phyloP scores from a whole-genome alignment of 306 rosid species.

The Cucurbita pepo region DNA sequence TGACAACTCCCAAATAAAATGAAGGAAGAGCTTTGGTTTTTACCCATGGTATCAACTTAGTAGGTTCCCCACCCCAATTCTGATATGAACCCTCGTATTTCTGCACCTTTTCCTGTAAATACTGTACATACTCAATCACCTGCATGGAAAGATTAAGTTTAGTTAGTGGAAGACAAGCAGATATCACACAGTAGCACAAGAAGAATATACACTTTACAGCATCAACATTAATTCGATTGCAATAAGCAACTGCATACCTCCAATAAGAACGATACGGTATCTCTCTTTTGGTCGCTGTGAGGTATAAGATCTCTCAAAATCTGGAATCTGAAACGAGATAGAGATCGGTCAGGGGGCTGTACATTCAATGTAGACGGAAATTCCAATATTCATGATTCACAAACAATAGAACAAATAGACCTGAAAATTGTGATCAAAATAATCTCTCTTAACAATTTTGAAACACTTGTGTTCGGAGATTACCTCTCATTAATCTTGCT shows the following conservation, averaged over 20 bases:
- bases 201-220: not conserved
- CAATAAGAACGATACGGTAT: slow-evolving; percentile 82
- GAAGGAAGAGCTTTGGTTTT: slow-evolving; percentile 1
- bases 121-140: slow-evolving; percentile 93
- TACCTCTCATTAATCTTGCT: slow-evolving; percentile 99
- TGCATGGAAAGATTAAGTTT: slow-evolving; percentile 13
- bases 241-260: slow-evolving; percentile 38
- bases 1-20: not conserved
- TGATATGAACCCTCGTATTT: slow-evolving; percentile 80
- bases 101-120: slow-evolving; percentile 73
- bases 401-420: not conserved
- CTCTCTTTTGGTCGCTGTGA: slow-evolving; percentile 91
- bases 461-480: not conserved
- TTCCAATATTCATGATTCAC: not conserved
- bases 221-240: not conserved
- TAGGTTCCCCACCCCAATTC: slow-evolving; percentile 79
- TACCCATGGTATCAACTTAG: slow-evolving; percentile 97
- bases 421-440: not conserved
- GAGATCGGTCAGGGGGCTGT: slow-evolving; percentile 10
- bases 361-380: not conserved
- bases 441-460: not conserved
- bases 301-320: slow-evolving; percentile 96
- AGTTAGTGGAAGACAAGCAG: not conserved
- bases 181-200: not conserved
- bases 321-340: slow-evolving; percentile 65